phyloP scores from a whole-genome alignment of 1,284 basidiomycete genomes.

The Paramarasmius palmivorus region DNA sequence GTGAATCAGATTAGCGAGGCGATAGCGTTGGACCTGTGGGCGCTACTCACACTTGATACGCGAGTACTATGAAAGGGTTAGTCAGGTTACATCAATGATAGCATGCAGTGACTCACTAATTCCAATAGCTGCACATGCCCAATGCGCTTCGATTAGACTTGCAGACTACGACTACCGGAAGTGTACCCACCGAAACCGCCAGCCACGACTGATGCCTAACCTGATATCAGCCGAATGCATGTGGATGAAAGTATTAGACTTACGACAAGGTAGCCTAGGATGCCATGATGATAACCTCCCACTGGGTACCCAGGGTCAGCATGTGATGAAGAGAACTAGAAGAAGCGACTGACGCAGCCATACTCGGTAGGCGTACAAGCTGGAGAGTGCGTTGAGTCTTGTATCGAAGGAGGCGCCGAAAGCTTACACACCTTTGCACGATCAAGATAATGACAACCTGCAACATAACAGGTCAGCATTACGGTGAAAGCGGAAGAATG shows the following conservation, averaged over 20 bases:
- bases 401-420: constrained; percentile 1
- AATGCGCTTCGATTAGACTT: constrained; percentile 5
- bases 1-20: background rate
- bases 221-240: background rate
- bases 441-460: constrained; percentile 39
- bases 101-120: constrained; percentile 21
- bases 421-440: constrained; percentile 35
- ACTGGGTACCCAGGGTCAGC: constrained; percentile 25
- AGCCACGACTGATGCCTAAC: constrained; percentile 20
- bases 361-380: constrained; percentile 40
- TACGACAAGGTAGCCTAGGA: constrained; percentile 40
- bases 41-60: constrained; percentile 30
- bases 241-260: constrained; percentile 9
- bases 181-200: constrained; percentile 31
- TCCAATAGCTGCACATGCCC: constrained; percentile 23
- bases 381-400: constrained; percentile 16
- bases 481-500: background rate
- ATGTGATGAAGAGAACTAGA: background rate
- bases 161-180: background rate
- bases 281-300: constrained; percentile 38
- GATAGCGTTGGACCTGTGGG: background rate
- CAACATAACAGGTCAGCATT: constrained; percentile 1
- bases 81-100: background rate
- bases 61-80: constrained; percentile 20
- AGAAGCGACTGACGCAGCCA: constrained; percentile 39